Evolutionary conservation across 176 grass and related monocot species (phyloP).

Genomic region (Phyllostachys edulis): DNA sequence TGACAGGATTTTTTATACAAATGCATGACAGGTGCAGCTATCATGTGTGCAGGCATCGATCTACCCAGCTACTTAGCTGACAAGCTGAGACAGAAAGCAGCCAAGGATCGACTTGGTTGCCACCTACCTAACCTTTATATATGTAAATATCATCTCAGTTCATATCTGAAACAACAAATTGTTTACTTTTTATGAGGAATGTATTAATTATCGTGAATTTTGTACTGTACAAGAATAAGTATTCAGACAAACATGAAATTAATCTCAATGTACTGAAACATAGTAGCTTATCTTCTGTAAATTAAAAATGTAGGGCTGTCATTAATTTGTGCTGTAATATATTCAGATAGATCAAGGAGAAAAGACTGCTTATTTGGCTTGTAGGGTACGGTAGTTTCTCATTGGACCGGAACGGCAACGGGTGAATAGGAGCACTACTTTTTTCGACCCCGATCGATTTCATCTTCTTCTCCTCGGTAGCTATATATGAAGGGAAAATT

Average conservation of each 20-base stretch:
- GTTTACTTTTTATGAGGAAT: not conserved
- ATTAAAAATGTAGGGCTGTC: not conserved
- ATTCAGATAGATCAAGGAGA: not conserved
- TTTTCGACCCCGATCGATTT: no score
- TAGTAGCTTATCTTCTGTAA: not conserved
- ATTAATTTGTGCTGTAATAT: not conserved
- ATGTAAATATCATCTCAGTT: not conserved
- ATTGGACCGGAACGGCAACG: no score
- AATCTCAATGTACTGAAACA: not conserved
- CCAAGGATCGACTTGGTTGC: not conserved
- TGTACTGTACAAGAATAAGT: not conserved
- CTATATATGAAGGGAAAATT: no score
- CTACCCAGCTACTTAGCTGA: not conserved
- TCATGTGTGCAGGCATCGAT: not conserved
- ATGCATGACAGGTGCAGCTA: slow-evolving; percentile 13
- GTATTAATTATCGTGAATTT: not conserved
- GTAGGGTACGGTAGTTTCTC: not conserved
- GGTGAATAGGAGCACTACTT: no score
- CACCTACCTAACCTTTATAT: slow-evolving; percentile 24
- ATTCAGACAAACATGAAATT: not conserved
- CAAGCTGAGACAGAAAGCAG: not conserved
- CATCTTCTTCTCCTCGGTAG: no score
- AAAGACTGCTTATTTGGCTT: not conserved
- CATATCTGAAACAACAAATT: not conserved
- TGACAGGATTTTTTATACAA: slow-evolving; percentile 10